Evolutionary conservation across 306 rosid species (phyloP).

Genomic region (Cicer yamashitae): DNA sequence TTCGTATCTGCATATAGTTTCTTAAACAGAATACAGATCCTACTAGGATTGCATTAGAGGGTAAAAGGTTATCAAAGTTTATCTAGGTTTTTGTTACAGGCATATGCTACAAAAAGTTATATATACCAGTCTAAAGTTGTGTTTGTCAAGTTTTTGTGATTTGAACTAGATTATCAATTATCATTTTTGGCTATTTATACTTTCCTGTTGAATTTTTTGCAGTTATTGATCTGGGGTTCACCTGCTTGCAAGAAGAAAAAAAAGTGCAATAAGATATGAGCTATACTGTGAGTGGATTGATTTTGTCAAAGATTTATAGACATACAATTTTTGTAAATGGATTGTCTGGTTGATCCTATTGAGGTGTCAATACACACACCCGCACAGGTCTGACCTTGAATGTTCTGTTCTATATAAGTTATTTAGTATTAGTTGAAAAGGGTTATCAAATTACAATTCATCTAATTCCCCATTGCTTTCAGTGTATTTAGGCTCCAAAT

Average conservation of each 20-base stretch:
- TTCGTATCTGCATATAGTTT: constrained; percentile 4
- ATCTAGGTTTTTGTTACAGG: constrained; percentile 6
- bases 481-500: not conserved
- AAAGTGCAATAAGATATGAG: constrained; percentile 9
- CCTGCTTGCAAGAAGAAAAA: not conserved
- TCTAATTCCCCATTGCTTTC: not conserved
- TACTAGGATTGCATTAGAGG: constrained; percentile 6
- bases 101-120: not conserved
- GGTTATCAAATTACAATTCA: not conserved
- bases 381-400: not conserved
- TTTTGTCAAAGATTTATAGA: constrained; percentile 20
- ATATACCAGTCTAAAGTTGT: not conserved
- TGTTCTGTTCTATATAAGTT: constrained; percentile 8
- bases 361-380: constrained; percentile 11
- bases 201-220: not conserved
- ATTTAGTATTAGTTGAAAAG: not conserved
- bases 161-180: constrained; percentile 17
- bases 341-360: constrained; percentile 22
- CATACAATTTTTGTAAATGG: constrained; percentile 13
- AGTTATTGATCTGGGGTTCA: not conserved
- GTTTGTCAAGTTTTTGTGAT: constrained; percentile 18
- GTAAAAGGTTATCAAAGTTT: constrained; percentile 5
- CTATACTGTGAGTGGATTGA: not conserved
- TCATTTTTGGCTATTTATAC: not conserved
- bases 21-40: constrained; percentile 23